Conservation (phyloP, 441 rosid species). For the Gossypium trilobum region DNA sequence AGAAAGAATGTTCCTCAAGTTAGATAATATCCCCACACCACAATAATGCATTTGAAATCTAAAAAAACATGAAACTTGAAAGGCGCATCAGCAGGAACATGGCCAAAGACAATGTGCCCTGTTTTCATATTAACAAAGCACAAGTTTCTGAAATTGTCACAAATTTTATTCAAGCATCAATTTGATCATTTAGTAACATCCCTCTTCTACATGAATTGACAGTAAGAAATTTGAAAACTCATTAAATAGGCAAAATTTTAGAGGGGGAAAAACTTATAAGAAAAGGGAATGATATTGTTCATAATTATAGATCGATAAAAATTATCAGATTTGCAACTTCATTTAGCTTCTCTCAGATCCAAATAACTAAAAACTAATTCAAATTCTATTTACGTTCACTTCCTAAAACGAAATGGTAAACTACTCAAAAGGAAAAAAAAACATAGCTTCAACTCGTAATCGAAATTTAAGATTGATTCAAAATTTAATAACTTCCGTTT, state of each 20-base stretch:
- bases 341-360: neutral
- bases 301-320: neutral
- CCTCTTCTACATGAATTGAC: neutral
- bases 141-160: neutral
- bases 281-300: neutral
- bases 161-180: neutral
- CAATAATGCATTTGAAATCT: neutral
- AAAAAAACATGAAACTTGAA: neutral
- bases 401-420: neutral
- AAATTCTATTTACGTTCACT: neutral
- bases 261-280: neutral
- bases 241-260: neutral
- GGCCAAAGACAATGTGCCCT: neutral
- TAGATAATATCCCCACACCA: neutral
- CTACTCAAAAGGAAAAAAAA: neutral
- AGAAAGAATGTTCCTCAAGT: neutral
- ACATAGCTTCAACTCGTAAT: neutral
- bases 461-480: neutral
- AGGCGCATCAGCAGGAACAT: neutral
- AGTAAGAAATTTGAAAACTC: neutral
- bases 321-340: neutral
- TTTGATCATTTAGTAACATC: neutral
- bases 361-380: neutral
- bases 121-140: neutral
- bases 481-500: neutral